Base-by-base conservation (phyloP, 108 stramenopile genomes). In the Fistulifera solaris region DNA sequence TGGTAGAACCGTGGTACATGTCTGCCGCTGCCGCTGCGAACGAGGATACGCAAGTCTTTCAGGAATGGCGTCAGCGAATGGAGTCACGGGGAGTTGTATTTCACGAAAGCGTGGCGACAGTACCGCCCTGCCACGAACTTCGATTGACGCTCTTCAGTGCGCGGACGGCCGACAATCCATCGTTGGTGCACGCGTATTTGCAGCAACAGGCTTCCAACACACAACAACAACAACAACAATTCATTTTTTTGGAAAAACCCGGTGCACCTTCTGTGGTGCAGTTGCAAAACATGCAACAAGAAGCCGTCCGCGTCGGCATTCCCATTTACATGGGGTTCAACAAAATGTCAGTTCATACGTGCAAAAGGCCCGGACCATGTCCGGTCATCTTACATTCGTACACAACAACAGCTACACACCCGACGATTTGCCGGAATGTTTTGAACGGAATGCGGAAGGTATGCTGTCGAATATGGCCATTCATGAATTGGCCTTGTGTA, bases 401-500 rank as follows among this genome's bases (percentile, higher is more conserved):
- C 87, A 88, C 76, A 87, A 93, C 76, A 93, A 93, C 59, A 72
- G 70, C 42, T 93, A 89, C 68, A 50, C 56, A 5, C 57, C 61
- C 12, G 63, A 59, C 16, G 75, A 77, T 18, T 68, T 88, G 18
- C 70, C 66, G 1, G 86, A 88, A 62, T 85, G 83, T 66, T 93
- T 93, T 56, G 78, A 77, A 50, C 68, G 90, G 10, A 88, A 88
- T 54, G 39, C 80, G 22, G 90, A 93, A 61, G 90, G 90, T 6
- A 88, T 93, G 85, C 63, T 93, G 27, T 88, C 88, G 53, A 93
- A 88, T 57, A 93, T 93, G 90, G 90, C 90, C 26, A 87, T 93
- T 60, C 90, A 93, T 58, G 90, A 93, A 54, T 58, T 88, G 14
- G 86, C 87, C 5, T 49, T 93, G 8, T 47, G 75, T 8, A 87